phyloP scores from a whole-genome alignment of 2,329 filamentous ascomycete species.

The Fusarium sp. region DNA sequence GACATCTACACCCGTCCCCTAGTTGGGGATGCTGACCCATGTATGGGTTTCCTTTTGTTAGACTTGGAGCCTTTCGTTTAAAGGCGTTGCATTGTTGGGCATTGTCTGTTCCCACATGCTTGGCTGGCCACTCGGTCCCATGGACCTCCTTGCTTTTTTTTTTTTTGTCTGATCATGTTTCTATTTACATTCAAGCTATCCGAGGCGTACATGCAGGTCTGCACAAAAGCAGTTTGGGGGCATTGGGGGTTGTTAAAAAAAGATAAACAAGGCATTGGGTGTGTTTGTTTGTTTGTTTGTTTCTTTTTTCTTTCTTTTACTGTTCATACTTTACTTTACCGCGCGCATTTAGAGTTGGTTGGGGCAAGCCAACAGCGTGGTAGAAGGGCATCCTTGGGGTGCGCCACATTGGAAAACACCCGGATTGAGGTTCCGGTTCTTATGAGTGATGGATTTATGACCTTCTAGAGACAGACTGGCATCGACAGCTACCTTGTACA shows the following conservation, averaged over 20 bases:
- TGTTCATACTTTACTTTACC: background rate
- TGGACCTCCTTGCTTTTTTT: background rate
- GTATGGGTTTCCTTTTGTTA: slow-evolving; percentile 29
- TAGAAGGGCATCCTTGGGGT: background rate
- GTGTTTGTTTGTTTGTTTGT: slow-evolving; percentile 1
- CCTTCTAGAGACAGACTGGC: slow-evolving; percentile 37
- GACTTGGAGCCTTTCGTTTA: slow-evolving; percentile 13
- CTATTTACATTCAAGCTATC: slow-evolving; percentile 9
- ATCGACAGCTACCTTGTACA: slow-evolving; percentile 32
- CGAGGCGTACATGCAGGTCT: slow-evolving; percentile 22
- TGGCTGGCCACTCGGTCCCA: slow-evolving; percentile 3
- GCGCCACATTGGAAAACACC: slow-evolving; percentile 22
- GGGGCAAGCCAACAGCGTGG: background rate
- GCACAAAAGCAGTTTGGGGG: slow-evolving; percentile 28
- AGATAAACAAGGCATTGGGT: slow-evolving; percentile 30
- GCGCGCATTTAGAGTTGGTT: slow-evolving; percentile 1
- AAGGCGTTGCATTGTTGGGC: slow-evolving; percentile 3
- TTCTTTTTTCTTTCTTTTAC: background rate
- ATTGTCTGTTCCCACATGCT: background rate
- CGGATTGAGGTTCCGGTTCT: slow-evolving; percentile 24
- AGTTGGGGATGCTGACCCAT: background rate
- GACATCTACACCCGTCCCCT: background rate
- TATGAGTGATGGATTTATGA: slow-evolving; percentile 39
- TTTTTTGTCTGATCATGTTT: background rate
- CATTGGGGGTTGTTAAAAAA: slow-evolving; percentile 30